Evolutionary conservation across 768 basidiomycete species (phyloP).

Genomic region (Clavulina sp.): DNA sequence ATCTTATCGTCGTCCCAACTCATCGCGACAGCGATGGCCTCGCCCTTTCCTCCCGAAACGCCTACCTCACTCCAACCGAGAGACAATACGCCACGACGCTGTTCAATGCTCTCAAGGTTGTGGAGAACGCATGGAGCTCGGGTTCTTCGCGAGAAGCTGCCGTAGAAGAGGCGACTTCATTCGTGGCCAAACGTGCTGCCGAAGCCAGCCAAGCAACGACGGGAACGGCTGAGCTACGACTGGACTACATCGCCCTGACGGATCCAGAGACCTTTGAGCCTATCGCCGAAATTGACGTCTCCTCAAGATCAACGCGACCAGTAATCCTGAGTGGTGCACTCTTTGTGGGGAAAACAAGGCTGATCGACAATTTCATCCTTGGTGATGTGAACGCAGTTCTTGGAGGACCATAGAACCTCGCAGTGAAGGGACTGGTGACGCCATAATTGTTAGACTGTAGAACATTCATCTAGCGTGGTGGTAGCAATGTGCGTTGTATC

Average conservation of each 20-base stretch:
- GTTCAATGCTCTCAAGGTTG: conserved; percentile 46
- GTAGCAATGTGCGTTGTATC: too few relatives aligned
- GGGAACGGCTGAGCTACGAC: too few relatives aligned
- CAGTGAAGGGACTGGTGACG: too few relatives aligned
- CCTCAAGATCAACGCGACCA: too few relatives aligned
- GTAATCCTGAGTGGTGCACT: conserved; percentile 75
- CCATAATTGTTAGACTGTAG: too few relatives aligned
- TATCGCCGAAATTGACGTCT: too few relatives aligned
- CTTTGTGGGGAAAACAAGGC: conserved; percentile 67
- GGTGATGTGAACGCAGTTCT: too few relatives aligned
- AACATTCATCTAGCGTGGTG: too few relatives aligned
- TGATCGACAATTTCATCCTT: conserved; percentile 86
- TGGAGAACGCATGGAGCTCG: conserved; percentile 34
- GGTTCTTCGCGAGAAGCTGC: conserved; percentile 17
- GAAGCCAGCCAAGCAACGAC: conserved; percentile 24
- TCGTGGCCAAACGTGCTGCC: neutral
- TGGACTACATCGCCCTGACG: conserved; percentile 86
- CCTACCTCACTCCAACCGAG: conserved; percentile 52
- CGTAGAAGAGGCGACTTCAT: conserved; percentile 13
- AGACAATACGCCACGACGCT: conserved; percentile 46
- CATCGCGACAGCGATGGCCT: conserved; percentile 44
- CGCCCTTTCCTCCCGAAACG: conserved; percentile 84
- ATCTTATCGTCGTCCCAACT: conserved; percentile 80
- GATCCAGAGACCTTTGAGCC: conserved; percentile 54
- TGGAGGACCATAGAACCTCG: too few relatives aligned